phyloP scores from a whole-genome alignment of 345 rosid genomes.

The Sisymbrium altissimum region DNA sequence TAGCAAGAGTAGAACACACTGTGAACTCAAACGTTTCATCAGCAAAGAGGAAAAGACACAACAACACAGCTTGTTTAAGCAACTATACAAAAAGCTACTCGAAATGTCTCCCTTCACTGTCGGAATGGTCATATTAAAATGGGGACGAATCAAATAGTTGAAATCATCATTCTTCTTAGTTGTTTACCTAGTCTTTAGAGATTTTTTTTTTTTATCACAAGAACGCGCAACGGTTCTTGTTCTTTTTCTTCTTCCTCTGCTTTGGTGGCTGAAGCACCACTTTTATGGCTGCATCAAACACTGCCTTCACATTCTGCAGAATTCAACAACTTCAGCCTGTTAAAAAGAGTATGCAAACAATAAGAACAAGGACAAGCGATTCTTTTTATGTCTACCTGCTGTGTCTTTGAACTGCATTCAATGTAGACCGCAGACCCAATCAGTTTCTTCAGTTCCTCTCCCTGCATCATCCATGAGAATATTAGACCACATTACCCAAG shows the following conservation, averaged over 20 bases:
- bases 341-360: slow-evolving; percentile 1
- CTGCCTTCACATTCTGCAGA: slow-evolving; percentile 80
- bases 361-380: not conserved
- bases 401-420: slow-evolving; percentile 94
- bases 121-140: slow-evolving; percentile 18
- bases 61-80: slow-evolving; percentile 27
- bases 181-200: slow-evolving; percentile 15
- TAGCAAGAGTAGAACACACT: slow-evolving; percentile 20
- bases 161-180: slow-evolving; percentile 14
- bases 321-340: not conserved
- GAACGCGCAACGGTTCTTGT: slow-evolving; percentile 59
- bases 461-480: slow-evolving; percentile 41
- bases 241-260: slow-evolving; percentile 75
- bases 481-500: not conserved
- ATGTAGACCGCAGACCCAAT: slow-evolving; percentile 84
- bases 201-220: slow-evolving; percentile 41
- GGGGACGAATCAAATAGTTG: slow-evolving; percentile 27
- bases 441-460: slow-evolving; percentile 89
- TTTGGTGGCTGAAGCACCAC: slow-evolving; percentile 89
- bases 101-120: slow-evolving; percentile 10
- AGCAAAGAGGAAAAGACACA: slow-evolving; percentile 24
- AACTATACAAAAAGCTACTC: slow-evolving; percentile 30
- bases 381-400: slow-evolving; percentile 51
- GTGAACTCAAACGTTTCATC: slow-evolving; percentile 1
- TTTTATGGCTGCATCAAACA: slow-evolving; percentile 78